Evolutionary conservation across 306 rosid genomes (phyloP), one percentile per base, ranked within the genome.

Genomic region (Neltuma alba): DNA sequence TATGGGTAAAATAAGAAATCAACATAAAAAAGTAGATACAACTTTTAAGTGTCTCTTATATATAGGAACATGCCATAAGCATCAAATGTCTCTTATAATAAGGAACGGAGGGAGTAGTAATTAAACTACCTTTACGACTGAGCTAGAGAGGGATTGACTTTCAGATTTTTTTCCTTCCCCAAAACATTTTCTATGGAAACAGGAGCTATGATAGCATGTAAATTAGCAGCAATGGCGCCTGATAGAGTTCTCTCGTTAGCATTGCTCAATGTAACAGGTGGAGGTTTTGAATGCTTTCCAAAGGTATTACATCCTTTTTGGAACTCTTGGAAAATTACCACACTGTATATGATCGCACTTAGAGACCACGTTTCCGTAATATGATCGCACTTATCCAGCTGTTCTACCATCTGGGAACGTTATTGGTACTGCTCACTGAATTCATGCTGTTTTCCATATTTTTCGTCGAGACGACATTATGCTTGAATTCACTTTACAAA

Each of bases 131-230:
- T 81, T 13, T 40, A 21, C 14, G 48, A 27, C 30, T 50, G 55
- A 41, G 14, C 13, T n/a, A 9, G 55, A 30, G 74, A 74, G 40
- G 61, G 37, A 33, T 64, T 38, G 37, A 42, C 34, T 58, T 65
- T 55, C 36, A 80, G 45, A 34, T 84, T 77, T 73, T 6, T 27
- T 60, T 9, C 5, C 0, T 60, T 9, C 5, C 0, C 31, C 40
- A 70, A 61, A 27, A 18, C 25, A 41, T 81, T 58, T 60, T 15
- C 20, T 57, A 9, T 72, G 45, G 65, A 54, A 28, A 74, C 90
- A 95, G 99, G 99, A 76, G 95, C 94, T 65, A 96, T 96, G 99
- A 87, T 91, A 79, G 93, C 99, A 69, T 86, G 89, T 85, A 96
- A 93, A 80, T 74, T 96, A 78, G 99, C 97, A 36, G 97, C 99